A percentile compares a stretch with the other conserved stretches of the same genome.
phyloP scores from a whole-genome alignment of 2,329 filamentous ascomycete species.

The Decorospora gaudefroyi region DNA sequence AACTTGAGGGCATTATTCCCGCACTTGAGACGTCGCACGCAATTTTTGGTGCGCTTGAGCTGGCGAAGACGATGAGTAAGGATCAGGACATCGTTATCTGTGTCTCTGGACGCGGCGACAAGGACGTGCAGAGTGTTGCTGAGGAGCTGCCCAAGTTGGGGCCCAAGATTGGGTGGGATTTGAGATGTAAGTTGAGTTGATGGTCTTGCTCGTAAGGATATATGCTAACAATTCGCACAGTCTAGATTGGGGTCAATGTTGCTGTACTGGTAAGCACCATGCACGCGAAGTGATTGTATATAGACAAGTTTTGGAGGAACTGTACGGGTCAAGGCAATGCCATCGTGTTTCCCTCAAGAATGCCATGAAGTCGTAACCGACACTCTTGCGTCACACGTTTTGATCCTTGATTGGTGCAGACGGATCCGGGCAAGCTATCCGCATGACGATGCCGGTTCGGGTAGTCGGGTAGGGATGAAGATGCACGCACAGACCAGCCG shows the following conservation, averaged over 20 bases:
- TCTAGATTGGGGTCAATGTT: conserved; percentile 21
- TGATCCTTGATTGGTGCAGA: conserved; percentile 12
- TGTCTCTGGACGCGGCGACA: conserved; percentile 89
- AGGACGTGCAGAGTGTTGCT: conserved; percentile 97
- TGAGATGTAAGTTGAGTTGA: conserved; percentile 53
- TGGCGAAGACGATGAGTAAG: conserved; percentile 90
- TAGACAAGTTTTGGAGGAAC: conserved; percentile 1
- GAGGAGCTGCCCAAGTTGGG: conserved; percentile 89
- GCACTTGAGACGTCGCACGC: conserved; percentile 93
- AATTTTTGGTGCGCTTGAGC: conserved; percentile 82
- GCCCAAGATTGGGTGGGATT: conserved; percentile 78
- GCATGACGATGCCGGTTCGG: conserved; percentile 8
- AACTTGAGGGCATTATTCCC: conserved; percentile 95
- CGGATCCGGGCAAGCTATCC: conserved; percentile 2
- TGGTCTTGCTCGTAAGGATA: not conserved
- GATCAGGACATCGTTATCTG: conserved; percentile 92
- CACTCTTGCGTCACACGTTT: conserved; percentile 11
- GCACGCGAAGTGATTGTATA: not conserved
- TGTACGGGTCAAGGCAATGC: not conserved
- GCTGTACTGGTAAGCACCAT: not conserved
- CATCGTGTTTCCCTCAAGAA: no score
- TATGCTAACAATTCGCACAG: conserved; percentile 31
- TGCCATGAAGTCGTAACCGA: not conserved
- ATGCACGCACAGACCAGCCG: conserved; percentile 11
- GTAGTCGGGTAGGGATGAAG: conserved; percentile 5